phyloP scores from a whole-genome alignment of 306 rosid genomes.

The Hippophae rhamnoides region DNA sequence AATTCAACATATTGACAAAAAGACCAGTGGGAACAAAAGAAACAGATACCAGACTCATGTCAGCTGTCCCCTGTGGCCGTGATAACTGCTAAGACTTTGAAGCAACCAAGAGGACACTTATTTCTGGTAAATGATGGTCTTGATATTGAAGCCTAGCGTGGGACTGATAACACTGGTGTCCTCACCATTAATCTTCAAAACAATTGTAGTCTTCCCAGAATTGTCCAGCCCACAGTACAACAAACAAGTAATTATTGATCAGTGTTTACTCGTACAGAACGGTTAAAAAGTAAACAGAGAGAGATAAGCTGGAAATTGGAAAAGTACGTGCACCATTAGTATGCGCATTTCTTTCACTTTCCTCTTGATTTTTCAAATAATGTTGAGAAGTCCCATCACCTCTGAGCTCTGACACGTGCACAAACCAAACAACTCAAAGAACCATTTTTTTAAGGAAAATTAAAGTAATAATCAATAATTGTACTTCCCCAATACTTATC shows the following conservation, averaged over 20 bases:
- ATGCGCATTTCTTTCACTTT: constrained; percentile 89
- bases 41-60: no score
- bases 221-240: constrained; percentile 73
- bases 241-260: not conserved
- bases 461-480: no score
- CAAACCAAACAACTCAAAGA: no score
- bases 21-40: no score
- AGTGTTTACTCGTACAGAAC: not conserved
- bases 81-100: no score
- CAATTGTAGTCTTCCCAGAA: constrained; percentile 91
- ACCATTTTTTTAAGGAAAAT: no score
- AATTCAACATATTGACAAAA: no score
- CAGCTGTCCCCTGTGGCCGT: no score
- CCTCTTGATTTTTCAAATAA: constrained; percentile 71
- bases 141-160: constrained; percentile 93
- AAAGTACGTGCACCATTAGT: constrained; percentile 66
- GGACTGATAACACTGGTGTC: constrained; percentile 93
- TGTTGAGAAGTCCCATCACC: constrained; percentile 74
- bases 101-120: constrained; percentile 10
- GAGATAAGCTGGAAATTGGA: not conserved
- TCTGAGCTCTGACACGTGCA: no score
- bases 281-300: not conserved
- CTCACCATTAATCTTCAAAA: constrained; percentile 82
- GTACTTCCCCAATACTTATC: no score
- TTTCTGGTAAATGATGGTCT: constrained; percentile 78